Evolutionary conservation across 345 rosid genomes (phyloP).

Genomic region (Salix udensis): DNA sequence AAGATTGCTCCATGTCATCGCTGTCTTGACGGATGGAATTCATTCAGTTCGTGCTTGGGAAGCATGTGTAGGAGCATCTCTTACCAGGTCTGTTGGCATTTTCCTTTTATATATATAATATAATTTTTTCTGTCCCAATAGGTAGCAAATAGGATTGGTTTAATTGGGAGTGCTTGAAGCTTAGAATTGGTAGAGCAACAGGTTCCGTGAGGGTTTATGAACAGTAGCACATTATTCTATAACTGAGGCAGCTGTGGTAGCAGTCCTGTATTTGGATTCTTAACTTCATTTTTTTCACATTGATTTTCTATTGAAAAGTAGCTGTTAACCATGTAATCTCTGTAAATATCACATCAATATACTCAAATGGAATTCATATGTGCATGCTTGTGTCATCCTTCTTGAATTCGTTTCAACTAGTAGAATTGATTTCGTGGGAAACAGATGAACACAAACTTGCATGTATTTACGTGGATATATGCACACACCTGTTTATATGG

Average conservation of each 20-base stretch:
- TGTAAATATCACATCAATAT: constrained; percentile 5
- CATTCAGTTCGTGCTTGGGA: background rate
- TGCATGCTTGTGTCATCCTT: background rate
- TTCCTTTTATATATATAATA: background rate
- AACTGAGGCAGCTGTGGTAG: background rate
- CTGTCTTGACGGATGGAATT: constrained; percentile 2
- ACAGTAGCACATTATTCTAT: background rate
- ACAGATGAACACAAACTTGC: background rate
- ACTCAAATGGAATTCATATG: background rate
- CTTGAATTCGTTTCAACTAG: background rate
- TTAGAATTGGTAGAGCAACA: background rate
- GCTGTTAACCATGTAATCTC: background rate
- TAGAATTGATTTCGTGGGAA: background rate
- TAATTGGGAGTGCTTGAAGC: background rate
- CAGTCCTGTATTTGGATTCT: background rate
- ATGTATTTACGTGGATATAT: background rate
- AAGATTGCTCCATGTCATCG: constrained; percentile 14
- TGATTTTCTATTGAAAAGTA: background rate
- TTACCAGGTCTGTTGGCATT: constrained; percentile 18
- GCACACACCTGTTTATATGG: background rate
- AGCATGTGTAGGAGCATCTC: constrained; percentile 5
- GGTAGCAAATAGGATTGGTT: background rate
- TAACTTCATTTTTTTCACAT: background rate
- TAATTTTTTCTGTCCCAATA: background rate
- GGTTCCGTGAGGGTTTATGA: background rate